Evolutionary conservation across 2,329 filamentous ascomycete genomes (phyloP).

Genomic region (Colletotrichum neosansevieriae): DNA sequence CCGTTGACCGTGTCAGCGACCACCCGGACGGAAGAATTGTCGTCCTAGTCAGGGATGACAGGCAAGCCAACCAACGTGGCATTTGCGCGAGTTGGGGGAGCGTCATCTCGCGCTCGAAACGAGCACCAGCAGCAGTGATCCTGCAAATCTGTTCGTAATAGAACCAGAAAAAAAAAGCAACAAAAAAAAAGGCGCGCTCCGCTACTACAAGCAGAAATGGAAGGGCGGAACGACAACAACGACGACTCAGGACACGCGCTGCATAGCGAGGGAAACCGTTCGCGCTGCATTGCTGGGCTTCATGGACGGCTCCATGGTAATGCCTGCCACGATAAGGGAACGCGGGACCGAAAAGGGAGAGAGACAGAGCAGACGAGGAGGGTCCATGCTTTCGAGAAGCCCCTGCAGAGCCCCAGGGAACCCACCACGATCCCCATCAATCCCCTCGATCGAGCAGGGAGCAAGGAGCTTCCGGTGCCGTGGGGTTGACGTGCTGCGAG

Average conservation of each 20-base stretch:
- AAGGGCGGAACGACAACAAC: neutral
- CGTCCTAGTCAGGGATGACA: constrained; percentile 11
- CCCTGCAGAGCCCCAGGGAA: constrained; percentile 40
- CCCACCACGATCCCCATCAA: constrained; percentile 39
- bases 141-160: constrained; percentile 24
- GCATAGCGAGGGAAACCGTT: constrained; percentile 30
- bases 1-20: constrained; percentile 16
- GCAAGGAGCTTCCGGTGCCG: constrained; percentile 36
- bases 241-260: constrained; percentile 22
- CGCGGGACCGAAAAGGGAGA: constrained; percentile 18
- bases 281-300: constrained; percentile 30
- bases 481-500: constrained; percentile 39
- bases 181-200: constrained; percentile 1
- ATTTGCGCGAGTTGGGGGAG: constrained; percentile 14
- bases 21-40: constrained; percentile 15
- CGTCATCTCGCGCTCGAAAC: constrained; percentile 18
- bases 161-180: constrained; percentile 2
- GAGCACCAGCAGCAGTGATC: neutral
- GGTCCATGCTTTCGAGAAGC: constrained; percentile 29
- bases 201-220: neutral
- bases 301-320: constrained; percentile 26
- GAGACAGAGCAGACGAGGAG: constrained; percentile 30
- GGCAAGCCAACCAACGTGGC: neutral
- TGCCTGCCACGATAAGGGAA: constrained; percentile 34
- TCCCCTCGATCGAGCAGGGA: constrained; percentile 38